These are phyloP conservation scores for Chalara sp. DNA, from an alignment of 2,329 filamentous ascomycete genomes.

Conservation along the genomic window DNA sequence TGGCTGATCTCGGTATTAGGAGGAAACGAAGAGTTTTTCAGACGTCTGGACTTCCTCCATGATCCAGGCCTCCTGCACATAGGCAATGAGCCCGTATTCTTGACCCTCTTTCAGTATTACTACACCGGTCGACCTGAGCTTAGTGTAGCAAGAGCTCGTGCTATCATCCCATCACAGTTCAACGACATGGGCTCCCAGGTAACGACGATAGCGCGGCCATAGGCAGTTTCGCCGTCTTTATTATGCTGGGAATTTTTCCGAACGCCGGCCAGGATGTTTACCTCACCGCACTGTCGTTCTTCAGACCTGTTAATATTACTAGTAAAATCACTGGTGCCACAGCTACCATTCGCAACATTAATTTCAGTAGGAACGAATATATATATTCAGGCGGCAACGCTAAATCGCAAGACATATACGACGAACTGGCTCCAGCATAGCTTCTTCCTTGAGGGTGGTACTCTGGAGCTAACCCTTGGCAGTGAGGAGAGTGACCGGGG, in stretches of 20 bases:
- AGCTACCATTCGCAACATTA: neutral
- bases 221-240: neutral
- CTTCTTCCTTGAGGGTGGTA: neutral
- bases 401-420: neutral
- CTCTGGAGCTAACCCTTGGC: neutral
- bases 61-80: neutral
- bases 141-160: neutral
- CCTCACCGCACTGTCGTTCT: neutral
- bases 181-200: neutral
- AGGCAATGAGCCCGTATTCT: neutral
- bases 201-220: neutral
- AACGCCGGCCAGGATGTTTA: neutral
- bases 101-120: neutral
- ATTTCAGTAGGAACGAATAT: neutral
- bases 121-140: neutral
- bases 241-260: neutral
- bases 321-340: neutral
- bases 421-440: neutral
- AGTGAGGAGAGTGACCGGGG: neutral
- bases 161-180: neutral
- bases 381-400: neutral
- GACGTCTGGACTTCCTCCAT: neutral
- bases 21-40: neutral
- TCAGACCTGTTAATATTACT: neutral
- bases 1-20: neutral